Evolutionary conservation across 2,329 filamentous ascomycete species (phyloP), one percentile per base, ranked within the genome.

Genomic region (Phialemonium atrogriseum): DNA sequence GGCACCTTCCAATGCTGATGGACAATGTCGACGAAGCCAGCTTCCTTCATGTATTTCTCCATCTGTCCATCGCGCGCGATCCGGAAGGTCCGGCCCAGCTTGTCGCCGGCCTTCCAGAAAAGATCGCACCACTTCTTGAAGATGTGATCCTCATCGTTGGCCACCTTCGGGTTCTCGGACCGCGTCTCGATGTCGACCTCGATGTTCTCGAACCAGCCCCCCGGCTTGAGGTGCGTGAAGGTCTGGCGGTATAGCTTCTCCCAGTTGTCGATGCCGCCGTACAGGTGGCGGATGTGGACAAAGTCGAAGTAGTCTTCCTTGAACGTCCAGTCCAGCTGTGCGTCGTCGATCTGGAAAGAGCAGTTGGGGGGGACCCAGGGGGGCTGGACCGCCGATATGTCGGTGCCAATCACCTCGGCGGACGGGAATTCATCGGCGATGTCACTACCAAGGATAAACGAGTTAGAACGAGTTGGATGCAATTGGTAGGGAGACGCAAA

Each of bases 281-380:
- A 59, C 54, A 82, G 62, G 43, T 73, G 59, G 26, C 70, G 64
- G 3, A 70, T 64, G 51, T 79, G 76, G 35, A 81, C 65, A 37
- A 70, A 69, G 51, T 80, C 74, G 44, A 78, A 65, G 41, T 63
- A 46, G 24, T 63, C 46, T 4, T 51, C 45, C 11, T 58, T 53
- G 47, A 63, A 62, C 42, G 68, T 54, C 70, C 70, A 73, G 7
- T 30, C 24, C 11, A 37, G 16, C 14, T 17, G 24, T 9, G 19
- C 10, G 12, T 47, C 41, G 15, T 50, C 47, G 17, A 49, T 31
- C 24, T 47, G 32, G 30, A 58, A 57, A 17, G 44, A 28, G 10
- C 47, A 37, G 32, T 56, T 56, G 5, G 54, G 46, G 1, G 47
- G 46, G 2, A 47, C 42, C 47, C 49, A 49, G 10, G 27, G 22